Percentiles rank a stretch among this genome's conserved stretches.
phyloP scores from a whole-genome alignment of 805 yeast species.

The Tetrapisispora phaffii region DNA sequence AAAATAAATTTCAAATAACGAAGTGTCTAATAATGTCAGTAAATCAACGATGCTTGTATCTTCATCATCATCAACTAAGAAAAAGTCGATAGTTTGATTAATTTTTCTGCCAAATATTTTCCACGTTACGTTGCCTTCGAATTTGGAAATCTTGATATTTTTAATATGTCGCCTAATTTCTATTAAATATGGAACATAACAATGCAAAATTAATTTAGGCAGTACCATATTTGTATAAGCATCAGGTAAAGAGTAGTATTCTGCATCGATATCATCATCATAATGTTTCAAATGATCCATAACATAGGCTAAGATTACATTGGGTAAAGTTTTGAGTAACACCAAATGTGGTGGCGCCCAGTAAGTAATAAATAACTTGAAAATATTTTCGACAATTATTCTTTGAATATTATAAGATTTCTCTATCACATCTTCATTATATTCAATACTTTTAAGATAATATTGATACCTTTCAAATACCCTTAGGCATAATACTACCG shows the following conservation, averaged over 20 bases:
- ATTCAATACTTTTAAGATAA: slow-evolving; percentile 2
- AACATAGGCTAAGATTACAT: background rate
- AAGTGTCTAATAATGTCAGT: slow-evolving; percentile 53
- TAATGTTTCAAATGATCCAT: background rate
- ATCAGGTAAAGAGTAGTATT: slow-evolving; percentile 6
- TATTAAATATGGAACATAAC: slow-evolving; percentile 34
- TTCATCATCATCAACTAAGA: slow-evolving; percentile 25
- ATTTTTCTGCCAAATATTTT: slow-evolving; percentile 13
- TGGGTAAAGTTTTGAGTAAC: slow-evolving; percentile 37
- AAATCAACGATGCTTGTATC: slow-evolving; percentile 33
- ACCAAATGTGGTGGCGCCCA: slow-evolving; percentile 53
- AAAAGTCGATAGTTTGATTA: slow-evolving; percentile 19
- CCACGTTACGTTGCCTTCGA: slow-evolving; percentile 14
- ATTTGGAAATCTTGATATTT: slow-evolving; percentile 17
- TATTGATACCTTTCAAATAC: slow-evolving; percentile 16
- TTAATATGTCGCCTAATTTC: slow-evolving; percentile 39
- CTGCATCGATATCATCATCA: slow-evolving; percentile 8
- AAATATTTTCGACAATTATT: slow-evolving; percentile 14
- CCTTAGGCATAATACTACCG: slow-evolving; percentile 23
- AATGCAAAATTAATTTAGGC: slow-evolving; percentile 7
- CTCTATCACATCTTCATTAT: background rate
- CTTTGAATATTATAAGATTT: slow-evolving; percentile 9
- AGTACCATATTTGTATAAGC: slow-evolving; percentile 12
- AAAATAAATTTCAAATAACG: slow-evolving; percentile 65
- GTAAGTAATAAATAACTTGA: slow-evolving; percentile 37